A percentile compares a stretch with the other conserved stretches of the same genome.
Conservation (phyloP, 805 yeast genomes). For the Suhomyces tanzawaensis region DNA sequence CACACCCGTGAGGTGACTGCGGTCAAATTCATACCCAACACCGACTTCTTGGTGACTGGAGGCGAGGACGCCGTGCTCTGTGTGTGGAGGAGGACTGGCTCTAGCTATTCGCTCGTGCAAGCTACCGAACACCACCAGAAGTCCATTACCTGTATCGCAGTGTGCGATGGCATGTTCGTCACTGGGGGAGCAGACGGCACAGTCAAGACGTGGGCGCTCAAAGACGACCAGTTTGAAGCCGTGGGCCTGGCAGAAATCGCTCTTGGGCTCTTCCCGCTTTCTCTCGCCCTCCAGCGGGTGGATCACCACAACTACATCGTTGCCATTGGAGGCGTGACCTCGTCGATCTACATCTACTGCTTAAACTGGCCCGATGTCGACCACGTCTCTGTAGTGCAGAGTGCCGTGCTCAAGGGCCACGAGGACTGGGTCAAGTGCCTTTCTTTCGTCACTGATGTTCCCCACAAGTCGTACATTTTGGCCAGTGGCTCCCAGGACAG, state of each 20-base stretch:
- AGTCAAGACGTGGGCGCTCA: conserved; percentile 50
- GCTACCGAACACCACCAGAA: conserved; percentile 40
- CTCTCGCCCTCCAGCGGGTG: conserved; percentile 34
- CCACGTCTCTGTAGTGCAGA: conserved; percentile 11
- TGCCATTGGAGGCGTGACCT: conserved; percentile 73
- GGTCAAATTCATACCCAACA: conserved; percentile 50
- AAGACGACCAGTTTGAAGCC: not conserved
- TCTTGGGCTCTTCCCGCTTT: conserved; percentile 45
- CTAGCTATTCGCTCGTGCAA: conserved; percentile 30
- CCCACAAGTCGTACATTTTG: conserved; percentile 54
- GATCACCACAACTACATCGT: conserved; percentile 40
- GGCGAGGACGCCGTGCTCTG: conserved; percentile 64
- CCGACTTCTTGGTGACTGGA: conserved; percentile 52
- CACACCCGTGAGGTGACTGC: conserved; percentile 65
- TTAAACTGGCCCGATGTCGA: conserved; percentile 30
- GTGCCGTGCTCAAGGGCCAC: conserved; percentile 74
- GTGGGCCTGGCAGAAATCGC: not conserved
- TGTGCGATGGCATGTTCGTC: conserved; percentile 40
- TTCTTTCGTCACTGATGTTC: conserved; percentile 50
- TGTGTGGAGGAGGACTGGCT: conserved; percentile 51
- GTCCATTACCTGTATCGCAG: conserved; percentile 57
- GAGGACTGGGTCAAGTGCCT: conserved; percentile 93
- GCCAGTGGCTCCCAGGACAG: conserved; percentile 95
- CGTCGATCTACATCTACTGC: conserved; percentile 52
- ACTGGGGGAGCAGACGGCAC: conserved; percentile 67